A percentile compares a stretch with the other conserved stretches of the same genome.
These are phyloP conservation scores for Ormosia semicastrata DNA, from an alignment of 306 rosid genomes.

Conservation along the genomic window DNA sequence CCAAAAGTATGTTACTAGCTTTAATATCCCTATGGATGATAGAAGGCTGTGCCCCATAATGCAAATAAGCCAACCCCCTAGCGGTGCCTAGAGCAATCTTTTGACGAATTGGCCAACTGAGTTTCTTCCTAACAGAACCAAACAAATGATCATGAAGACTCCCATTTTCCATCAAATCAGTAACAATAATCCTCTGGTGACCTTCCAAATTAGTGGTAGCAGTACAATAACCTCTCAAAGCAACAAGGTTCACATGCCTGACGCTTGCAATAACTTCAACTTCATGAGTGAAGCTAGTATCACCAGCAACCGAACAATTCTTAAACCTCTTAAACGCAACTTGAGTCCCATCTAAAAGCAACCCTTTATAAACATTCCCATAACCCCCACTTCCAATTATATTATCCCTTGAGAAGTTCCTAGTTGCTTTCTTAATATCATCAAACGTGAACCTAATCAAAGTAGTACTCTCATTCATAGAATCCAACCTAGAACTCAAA, in stretches of 20 bases:
- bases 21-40: constrained; percentile 93
- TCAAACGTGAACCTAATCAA: constrained; percentile 71
- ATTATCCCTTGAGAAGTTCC: constrained; percentile 66
- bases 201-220: constrained; percentile 83
- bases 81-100: constrained; percentile 84
- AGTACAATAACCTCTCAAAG: constrained; percentile 82
- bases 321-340: constrained; percentile 92
- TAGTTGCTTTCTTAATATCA: constrained; percentile 70
- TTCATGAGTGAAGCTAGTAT: constrained; percentile 74
- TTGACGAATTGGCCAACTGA: constrained; percentile 83
- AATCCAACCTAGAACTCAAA: constrained; percentile 55
- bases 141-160: constrained; percentile 89
- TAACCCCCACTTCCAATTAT: constrained; percentile 91
- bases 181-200: constrained; percentile 91
- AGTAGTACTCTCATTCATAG: constrained; percentile 68
- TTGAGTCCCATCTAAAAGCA: constrained; percentile 60
- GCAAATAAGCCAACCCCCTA: constrained; percentile 89
- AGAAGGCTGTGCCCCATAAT: constrained; percentile 89
- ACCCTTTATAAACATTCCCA: constrained; percentile 89
- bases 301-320: constrained; percentile 91
- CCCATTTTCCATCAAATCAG: constrained; percentile 93
- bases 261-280: constrained; percentile 94
- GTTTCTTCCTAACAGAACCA: constrained; percentile 49
- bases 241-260: constrained; percentile 86
- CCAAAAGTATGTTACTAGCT: constrained; percentile 87